A percentile compares a stretch with the other conserved stretches of the same genome.
Evolutionary conservation across 257 asterid genomes (phyloP).

Genomic region (Petunia axillaris): DNA sequence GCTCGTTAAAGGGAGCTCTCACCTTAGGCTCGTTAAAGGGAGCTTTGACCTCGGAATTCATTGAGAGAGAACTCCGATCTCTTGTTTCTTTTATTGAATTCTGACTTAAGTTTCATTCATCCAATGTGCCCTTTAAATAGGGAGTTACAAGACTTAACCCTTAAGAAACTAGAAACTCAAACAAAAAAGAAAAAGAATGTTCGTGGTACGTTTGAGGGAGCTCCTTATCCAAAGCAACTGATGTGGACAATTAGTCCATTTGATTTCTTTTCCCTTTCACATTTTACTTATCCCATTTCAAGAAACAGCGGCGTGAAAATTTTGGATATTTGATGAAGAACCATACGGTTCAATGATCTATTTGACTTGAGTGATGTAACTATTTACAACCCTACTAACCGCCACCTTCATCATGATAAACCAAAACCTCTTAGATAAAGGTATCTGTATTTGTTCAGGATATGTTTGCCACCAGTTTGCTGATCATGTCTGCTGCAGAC

Average conservation of each 20-base stretch:
- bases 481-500: neutral
- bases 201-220: neutral
- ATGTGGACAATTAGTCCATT: constrained; percentile 3
- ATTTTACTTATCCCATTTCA: neutral
- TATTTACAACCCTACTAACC: neutral
- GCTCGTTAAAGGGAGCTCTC: too few relatives aligned
- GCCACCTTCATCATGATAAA: neutral
- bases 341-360: neutral
- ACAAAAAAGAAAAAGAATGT: too few relatives aligned
- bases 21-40: too few relatives aligned
- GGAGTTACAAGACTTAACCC: too few relatives aligned
- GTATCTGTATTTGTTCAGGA: constrained; percentile 11
- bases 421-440: neutral
- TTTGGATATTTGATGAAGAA: constrained; percentile 9
- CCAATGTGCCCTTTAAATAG: too few relatives aligned
- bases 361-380: neutral
- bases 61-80: too few relatives aligned
- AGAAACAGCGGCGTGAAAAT: neutral
- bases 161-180: too few relatives aligned
- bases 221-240: neutral
- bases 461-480: neutral
- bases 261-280: neutral
- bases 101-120: too few relatives aligned
- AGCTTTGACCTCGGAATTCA: too few relatives aligned
- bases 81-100: too few relatives aligned